A percentile compares a stretch with the other conserved stretches of the same genome.
These are phyloP conservation scores for Wallacemonas rigidus DNA, from an alignment of 208 protist species.

Conservation along the genomic window DNA sequence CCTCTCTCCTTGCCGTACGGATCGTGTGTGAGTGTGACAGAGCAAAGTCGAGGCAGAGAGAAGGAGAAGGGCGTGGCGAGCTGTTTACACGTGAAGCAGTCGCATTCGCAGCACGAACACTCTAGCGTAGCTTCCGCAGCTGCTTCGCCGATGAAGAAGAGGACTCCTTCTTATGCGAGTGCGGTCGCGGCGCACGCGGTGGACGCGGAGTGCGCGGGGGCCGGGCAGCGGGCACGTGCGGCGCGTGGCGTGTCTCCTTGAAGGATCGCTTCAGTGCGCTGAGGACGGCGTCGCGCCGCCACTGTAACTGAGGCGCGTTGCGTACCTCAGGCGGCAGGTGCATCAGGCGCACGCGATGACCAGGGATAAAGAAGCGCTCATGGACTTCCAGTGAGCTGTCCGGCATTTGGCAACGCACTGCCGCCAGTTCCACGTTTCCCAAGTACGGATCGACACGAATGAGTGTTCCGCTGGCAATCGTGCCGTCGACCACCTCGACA, in stretches of 20 bases:
- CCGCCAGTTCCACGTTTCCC: constrained; percentile 6
- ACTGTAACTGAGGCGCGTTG: constrained; percentile 9
- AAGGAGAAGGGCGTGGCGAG: no score
- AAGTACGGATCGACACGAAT: constrained; percentile 11
- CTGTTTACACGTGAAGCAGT: neutral
- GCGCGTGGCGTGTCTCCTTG: neutral
- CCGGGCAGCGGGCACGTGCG: neutral
- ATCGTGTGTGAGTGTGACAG: no score
- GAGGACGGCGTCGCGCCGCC: constrained; percentile 7
- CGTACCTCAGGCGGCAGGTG: constrained; percentile 13
- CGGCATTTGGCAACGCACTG: constrained; percentile 12
- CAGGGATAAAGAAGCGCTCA: constrained; percentile 17
- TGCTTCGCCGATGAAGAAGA: neutral
- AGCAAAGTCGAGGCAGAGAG: no score
- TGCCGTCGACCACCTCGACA: constrained; percentile 16
- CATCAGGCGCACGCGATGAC: constrained; percentile 5
- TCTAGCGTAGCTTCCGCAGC: constrained; percentile 11
- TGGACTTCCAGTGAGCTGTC: constrained; percentile 16
- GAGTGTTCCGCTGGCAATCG: neutral
- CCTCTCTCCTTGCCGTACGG: no score
- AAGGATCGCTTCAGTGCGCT: constrained; percentile 11
- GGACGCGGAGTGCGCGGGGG: constrained; percentile 5
- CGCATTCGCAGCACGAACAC: neutral
- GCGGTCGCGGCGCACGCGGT: constrained; percentile 12
- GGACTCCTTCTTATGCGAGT: constrained; percentile 7